Percentiles rank a stretch among this genome's conserved stretches.
These are phyloP conservation scores for Bacidia rubella DNA, from an alignment of 495 filamentous ascomycete species.

Conservation along the genomic window DNA sequence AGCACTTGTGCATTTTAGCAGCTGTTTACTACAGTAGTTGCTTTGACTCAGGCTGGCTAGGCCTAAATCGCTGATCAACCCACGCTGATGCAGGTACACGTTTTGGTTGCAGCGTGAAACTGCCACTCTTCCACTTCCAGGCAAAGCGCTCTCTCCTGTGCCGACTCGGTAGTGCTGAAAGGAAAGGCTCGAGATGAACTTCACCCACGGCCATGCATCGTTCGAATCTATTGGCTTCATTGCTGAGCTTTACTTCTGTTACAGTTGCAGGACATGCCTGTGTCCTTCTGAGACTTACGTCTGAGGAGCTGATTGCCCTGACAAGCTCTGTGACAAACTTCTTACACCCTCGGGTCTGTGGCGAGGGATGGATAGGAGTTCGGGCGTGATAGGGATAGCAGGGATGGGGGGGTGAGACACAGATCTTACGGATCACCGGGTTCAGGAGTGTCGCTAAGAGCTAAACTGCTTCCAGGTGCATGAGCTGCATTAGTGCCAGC, in stretches of 20 bases:
- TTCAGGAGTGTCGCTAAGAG: background rate
- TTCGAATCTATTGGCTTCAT: background rate
- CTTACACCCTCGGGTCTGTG: background rate
- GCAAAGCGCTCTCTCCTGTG: slow-evolving; percentile 1
- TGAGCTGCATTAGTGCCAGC: slow-evolving; percentile 10
- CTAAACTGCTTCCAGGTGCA: background rate
- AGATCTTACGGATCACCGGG: background rate
- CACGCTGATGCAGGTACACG: background rate
- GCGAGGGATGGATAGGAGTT: background rate
- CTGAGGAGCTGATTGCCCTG: too few relatives aligned
- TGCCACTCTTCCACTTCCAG: background rate
- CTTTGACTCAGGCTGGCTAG: too few relatives aligned
- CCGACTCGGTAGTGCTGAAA: background rate
- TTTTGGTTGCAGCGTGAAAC: slow-evolving; percentile 1
- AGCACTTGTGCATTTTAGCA: background rate
- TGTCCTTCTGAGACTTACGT: too few relatives aligned
- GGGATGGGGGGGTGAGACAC: background rate
- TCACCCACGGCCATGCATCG: background rate
- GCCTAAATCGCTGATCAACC: background rate
- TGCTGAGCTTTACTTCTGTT: background rate
- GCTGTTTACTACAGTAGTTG: background rate
- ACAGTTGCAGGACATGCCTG: too few relatives aligned
- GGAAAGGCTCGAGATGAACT: background rate
- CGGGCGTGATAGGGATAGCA: slow-evolving; percentile 3
- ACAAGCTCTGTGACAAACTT: background rate